phyloP scores from a whole-genome alignment of 352 stramenopile species.

The Phytophthora macrochlamydospora region DNA sequence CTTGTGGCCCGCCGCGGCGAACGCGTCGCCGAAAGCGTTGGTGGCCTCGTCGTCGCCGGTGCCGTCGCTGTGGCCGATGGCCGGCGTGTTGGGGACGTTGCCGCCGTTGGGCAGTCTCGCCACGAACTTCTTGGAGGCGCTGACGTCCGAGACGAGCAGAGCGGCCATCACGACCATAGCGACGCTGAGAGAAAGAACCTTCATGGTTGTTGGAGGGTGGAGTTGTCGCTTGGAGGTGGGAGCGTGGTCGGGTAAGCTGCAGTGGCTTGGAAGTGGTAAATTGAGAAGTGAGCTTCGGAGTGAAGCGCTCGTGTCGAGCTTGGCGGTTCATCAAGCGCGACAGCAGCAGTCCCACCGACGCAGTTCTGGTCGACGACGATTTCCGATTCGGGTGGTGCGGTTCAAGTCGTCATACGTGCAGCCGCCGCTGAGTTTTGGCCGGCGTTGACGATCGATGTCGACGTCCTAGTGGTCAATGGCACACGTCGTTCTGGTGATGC shows the following conservation, averaged over 20 bases:
- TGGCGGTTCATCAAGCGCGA: not conserved
- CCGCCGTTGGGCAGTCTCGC: slow-evolving; percentile 20
- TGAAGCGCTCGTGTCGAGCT: not conserved
- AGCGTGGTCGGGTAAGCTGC: slow-evolving; percentile 4
- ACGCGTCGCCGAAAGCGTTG: slow-evolving; percentile 36
- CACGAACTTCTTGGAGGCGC: slow-evolving; percentile 23
- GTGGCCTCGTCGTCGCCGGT: slow-evolving; percentile 11
- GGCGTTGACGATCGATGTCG: not conserved
- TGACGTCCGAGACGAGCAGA: slow-evolving; percentile 4
- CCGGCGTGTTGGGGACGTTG: slow-evolving; percentile 22
- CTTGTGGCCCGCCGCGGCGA: slow-evolving; percentile 13
- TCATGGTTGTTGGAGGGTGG: slow-evolving; percentile 8
- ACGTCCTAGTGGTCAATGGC: slow-evolving; percentile 3
- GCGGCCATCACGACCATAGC: slow-evolving; percentile 7
- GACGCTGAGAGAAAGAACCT: slow-evolving; percentile 6
- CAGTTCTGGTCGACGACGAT: not conserved
- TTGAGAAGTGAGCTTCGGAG: slow-evolving; percentile 15
- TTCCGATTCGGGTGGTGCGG: slow-evolving; percentile 5
- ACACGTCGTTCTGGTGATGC: not conserved
- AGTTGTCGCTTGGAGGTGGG: slow-evolving; percentile 5
- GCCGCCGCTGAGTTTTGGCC: not conserved
- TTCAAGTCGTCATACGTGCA: not conserved
- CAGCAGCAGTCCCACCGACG: not conserved
- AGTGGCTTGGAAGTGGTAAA: slow-evolving; percentile 7
- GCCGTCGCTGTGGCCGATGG: slow-evolving; percentile 29